Evolutionary conservation across 768 basidiomycete genomes (phyloP), one percentile per base, ranked within the genome.

Genomic region (Strobilomyces dryophilus): DNA sequence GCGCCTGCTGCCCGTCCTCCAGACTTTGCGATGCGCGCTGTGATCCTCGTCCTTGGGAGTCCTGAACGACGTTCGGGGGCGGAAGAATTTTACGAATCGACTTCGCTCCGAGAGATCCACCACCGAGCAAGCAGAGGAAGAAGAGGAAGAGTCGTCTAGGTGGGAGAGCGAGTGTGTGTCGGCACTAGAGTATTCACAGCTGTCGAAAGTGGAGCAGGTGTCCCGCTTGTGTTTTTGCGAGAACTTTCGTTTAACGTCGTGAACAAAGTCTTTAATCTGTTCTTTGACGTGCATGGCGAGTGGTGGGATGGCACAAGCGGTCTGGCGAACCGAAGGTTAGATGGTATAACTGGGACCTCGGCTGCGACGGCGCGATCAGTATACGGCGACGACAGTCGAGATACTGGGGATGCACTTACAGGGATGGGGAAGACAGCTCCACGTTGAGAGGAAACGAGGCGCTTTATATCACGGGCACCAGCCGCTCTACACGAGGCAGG

Each of bases 161-260:
- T 58, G 40, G 17, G 47, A 36, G n/a, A 21, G 21, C 10, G n/a
- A n/a, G n/a, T n/a, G n/a, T n/a, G 54, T 51, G 45, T 64, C 56
- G 6, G 20, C 26, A 11, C 48, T 54, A 14, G 65, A 63, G 51
- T 41, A 56, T 35, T 64, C 62, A 5, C 5, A 18, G n/a, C 29
- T 32, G 6, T 64, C 57, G 10, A 27, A 52, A 11, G 55, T 49
- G 27, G 63, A 50, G 34, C 49, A 50, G 31, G 59, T 57, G 4
- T 53, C 52, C 18, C 61, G 60, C 31, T 55, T 61, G 49, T 39
- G 64, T 43, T 60, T 70, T 6, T 59, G 51, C 18, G 70, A 71
- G 18, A 69, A 60, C 45, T 47, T 68, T 47, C 62, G 68, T 47
- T 70, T 71, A 29, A 71, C 64, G 12, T 64, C 68, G 11, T 71